These are phyloP conservation scores for Polysphondylium violaceum DNA, from an alignment of 78 protist genomes.

Conservation along the genomic window DNA sequence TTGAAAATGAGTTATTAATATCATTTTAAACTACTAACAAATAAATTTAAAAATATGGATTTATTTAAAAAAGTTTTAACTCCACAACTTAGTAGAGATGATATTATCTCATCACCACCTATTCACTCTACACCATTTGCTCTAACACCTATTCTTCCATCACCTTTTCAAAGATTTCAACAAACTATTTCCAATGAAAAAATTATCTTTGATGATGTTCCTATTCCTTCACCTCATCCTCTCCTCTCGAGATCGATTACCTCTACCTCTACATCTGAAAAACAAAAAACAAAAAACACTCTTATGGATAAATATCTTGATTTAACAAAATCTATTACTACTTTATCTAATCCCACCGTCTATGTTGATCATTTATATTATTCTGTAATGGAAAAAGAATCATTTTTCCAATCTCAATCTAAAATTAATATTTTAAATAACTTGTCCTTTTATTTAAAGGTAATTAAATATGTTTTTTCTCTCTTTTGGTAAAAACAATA, in stretches of 20 bases:
- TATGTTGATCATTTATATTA: constrained; percentile 28
- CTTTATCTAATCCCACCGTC: background rate
- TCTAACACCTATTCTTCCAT: background rate
- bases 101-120: background rate
- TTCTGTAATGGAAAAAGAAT: constrained; percentile 26
- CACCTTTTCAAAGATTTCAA: background rate
- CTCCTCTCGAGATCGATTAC: too few species aligned
- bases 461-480: background rate
- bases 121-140: background rate
- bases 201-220: background rate
- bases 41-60: too few species aligned
- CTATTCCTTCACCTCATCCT: background rate
- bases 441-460: constrained; percentile 57
- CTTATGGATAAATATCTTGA: constrained; percentile 1
- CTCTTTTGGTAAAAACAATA: background rate
- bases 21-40: too few species aligned
- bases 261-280: background rate
- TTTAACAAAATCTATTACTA: background rate
- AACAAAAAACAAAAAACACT: background rate
- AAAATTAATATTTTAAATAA: constrained; percentile 12
- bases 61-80: too few species aligned
- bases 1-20: too few species aligned
- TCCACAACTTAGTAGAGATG: too few species aligned
- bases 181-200: background rate
- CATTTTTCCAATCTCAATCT: constrained; percentile 1